These are phyloP conservation scores for Brassica juncea DNA, from an alignment of 345 rosid genomes.

Conservation along the genomic window DNA sequence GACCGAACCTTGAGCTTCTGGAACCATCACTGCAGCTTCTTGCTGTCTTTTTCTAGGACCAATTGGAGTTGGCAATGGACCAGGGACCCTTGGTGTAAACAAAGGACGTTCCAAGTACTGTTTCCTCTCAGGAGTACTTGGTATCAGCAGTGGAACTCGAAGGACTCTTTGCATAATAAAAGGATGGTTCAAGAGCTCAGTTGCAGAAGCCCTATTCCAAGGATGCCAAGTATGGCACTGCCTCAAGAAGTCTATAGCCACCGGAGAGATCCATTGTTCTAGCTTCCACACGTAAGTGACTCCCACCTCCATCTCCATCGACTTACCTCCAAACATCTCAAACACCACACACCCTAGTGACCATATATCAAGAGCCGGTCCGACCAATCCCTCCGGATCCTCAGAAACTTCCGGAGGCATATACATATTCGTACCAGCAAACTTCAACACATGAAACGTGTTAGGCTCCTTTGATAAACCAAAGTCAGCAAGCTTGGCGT, in stretches of 20 bases:
- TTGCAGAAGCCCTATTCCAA: not conserved
- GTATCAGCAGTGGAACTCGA: not conserved
- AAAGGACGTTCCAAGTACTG: not conserved
- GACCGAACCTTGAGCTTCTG: not conserved
- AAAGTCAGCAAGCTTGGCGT: conserved; percentile 18
- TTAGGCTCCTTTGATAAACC: conserved; percentile 22
- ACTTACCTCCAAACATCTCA: conserved; percentile 27
- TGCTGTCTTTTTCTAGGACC: not conserved
- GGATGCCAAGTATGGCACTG: not conserved
- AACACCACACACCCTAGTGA: conserved; percentile 25
- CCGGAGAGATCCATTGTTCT: not conserved
- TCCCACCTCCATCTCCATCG: not conserved
- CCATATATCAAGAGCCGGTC: conserved; percentile 2
- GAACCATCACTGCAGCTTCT: not conserved
- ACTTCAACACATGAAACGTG: not conserved
- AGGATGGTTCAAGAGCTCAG: conserved; percentile 21
- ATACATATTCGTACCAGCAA: not conserved
- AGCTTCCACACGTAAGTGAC: not conserved
- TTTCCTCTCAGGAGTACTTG: not conserved
- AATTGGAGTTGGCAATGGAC: conserved; percentile 13
- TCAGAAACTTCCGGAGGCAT: not conserved
- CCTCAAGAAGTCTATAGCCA: conserved; percentile 9
- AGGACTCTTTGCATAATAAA: not conserved
- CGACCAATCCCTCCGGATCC: not conserved
- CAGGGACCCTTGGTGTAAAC: not conserved